Base-by-base conservation (phyloP, 2,329 filamentous ascomycete genomes). In the Hirsutella rhossiliensis region DNA sequence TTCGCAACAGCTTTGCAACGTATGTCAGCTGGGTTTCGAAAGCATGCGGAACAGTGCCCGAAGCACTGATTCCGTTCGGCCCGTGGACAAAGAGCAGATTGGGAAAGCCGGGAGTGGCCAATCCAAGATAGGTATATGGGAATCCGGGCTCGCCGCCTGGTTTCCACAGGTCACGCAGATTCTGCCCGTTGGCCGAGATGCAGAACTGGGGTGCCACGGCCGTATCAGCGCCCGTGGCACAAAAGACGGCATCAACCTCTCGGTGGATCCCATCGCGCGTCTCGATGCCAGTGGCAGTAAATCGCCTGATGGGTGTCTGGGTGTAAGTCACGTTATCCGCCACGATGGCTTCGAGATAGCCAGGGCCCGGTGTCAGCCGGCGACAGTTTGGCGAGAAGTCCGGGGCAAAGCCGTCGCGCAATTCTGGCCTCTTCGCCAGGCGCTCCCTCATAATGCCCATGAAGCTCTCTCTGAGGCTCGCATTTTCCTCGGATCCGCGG, bases 41-140 rank as follows among this genome's bases (percentile, higher is more conserved):
- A 46, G 69, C 73, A 52, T 84, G 76, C 1, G 82, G 81, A 0
- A 85, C 75, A 0, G 79, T 85, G 1, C 82, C 82, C 2, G 75
- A 77, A 2, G 75, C 69, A 0, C 77, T 78, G 0, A 72, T 68
- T 2, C 70, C 68, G 51, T 80, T 69, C 0, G 80, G 79, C 0
- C 81, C 82, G 27, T 75, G 71, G 6, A 84, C 54, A 54, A 80
- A 82, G 27, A 83, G 66, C 0, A 85, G 62, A 49, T 86, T 87
- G 0, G 82, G 81, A 48, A 84, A 84, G 0, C 72, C 75, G 0
- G 81, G 80, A 0, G 77, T 75, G 0, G 75, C 73, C 1, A 80
- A 52, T 0, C 80, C 81, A 7, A 84, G 63, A 51, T 86, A 87
- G 0, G 75, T 81, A 54, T 83, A 78, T 0, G 82, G 81, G 47